Conservation (phyloP, 495 filamentous ascomycete species). For the Neurospora terricola region DNA sequence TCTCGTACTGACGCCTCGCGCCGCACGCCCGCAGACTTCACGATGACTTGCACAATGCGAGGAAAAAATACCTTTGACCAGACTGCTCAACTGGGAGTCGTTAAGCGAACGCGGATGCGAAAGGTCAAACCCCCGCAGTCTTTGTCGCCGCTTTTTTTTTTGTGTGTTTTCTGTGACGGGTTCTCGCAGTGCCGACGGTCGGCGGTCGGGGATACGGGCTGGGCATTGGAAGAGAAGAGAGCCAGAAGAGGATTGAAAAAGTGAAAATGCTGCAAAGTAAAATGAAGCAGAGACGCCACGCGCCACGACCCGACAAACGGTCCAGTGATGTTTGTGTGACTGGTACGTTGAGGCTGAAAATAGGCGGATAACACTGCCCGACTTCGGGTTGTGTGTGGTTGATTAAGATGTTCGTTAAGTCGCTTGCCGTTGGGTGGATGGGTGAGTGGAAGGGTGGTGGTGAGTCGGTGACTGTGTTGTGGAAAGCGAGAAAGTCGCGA, state of each 20-base stretch:
- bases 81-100: background rate
- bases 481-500: background rate
- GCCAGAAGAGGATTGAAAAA: background rate
- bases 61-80: background rate
- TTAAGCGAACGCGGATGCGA: background rate
- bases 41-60: background rate
- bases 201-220: background rate
- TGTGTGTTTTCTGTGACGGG: background rate
- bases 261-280: background rate
- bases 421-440: background rate
- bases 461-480: background rate
- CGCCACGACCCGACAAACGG: background rate
- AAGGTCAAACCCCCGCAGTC: background rate
- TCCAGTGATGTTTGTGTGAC: background rate
- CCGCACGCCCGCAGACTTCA: background rate
- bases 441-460: background rate
- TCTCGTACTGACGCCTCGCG: background rate
- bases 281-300: background rate
- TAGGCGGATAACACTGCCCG: background rate
- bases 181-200: background rate
- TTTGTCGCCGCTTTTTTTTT: background rate
- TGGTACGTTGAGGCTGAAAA: background rate
- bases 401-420: background rate
- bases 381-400: background rate
- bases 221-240: background rate